Evolutionary conservation across 2,329 filamentous ascomycete species (phyloP), one percentile per base, ranked within the genome.

Genomic region (Sclerotinia spermophila): DNA sequence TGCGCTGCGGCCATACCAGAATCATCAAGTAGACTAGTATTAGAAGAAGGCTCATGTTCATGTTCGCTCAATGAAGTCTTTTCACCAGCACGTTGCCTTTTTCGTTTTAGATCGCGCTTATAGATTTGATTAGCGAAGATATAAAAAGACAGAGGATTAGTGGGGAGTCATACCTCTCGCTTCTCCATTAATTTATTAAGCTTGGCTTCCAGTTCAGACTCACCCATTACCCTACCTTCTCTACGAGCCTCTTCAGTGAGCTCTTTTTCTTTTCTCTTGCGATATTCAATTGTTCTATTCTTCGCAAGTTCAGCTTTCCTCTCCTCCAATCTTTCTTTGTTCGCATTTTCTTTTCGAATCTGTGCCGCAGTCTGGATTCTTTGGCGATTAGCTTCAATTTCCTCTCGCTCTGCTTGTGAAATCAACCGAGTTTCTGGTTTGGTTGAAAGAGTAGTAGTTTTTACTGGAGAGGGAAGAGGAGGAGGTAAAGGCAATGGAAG

Each of bases 131-230:
- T 67, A 72, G 68, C n/a, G 40, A 30, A 15, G 45, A 56, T n/a
- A 4, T 10, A 42, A n/a, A n/a, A 42, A n/a, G 19, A 40, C 15
- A 6, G 5, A 15, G 7, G 6, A 3, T 40, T 6, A 30, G 3
- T 27, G 10, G 13, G 24, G 17, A 48, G 11, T 58, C 48, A 30
- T 67, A 71, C 71, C 44, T 71, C 71, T 62, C 70, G 70, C 51
- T 68, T 73, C 2, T n/a, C 65, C 56, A 71, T 70, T 1, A 27
- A 27, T 19, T 51, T 67, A 3, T 73, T 58, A 40, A 73, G n/a
- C 1, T 33, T 40, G 3, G 44, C 21, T 33, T 71, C 15, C 3
- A 73, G 19, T 27, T 72, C 71, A 13, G 27, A 30, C 2, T 62
- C 45, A 17, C 30, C 21, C 19, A 71, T 2, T 8, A 38, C 7